Evolutionary conservation across 768 basidiomycete species (phyloP).

Genomic region (Boletus tomentosulus): DNA sequence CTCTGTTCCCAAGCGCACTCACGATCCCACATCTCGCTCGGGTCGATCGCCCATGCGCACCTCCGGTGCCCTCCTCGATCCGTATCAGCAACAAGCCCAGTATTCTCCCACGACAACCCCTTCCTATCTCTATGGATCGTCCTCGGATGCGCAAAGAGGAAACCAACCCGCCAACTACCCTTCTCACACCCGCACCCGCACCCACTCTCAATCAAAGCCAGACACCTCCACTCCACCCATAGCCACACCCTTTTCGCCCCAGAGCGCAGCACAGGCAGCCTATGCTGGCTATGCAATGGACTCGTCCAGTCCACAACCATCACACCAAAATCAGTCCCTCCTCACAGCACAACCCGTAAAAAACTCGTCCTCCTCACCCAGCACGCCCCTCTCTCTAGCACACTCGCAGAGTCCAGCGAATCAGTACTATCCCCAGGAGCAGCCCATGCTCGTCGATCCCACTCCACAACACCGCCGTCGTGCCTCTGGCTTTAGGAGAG

Average conservation of each 20-base stretch:
- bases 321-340: constrained; percentile 47
- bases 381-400: constrained; percentile 67
- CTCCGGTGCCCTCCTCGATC: constrained; percentile 56
- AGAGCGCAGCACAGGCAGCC: constrained; percentile 39
- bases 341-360: constrained; percentile 47
- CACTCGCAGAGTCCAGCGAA: constrained; percentile 48
- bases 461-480: constrained; percentile 56
- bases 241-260: constrained; percentile 55
- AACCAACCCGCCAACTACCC: constrained; percentile 40
- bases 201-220: constrained; percentile 54
- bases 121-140: constrained; percentile 41
- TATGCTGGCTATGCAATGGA: constrained; percentile 59
- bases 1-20: constrained; percentile 51
- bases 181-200: constrained; percentile 52
- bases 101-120: constrained; percentile 55
- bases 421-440: constrained; percentile 60
- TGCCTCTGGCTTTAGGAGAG: constrained; percentile 71
- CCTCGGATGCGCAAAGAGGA: constrained; percentile 38
- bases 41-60: constrained; percentile 63
- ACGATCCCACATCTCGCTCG: constrained; percentile 47
- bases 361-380: constrained; percentile 61
- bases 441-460: constrained; percentile 69
- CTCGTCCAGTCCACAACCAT: constrained; percentile 59
- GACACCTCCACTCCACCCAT: constrained; percentile 47
- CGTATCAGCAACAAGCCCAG: constrained; percentile 61